Evolutionary conservation across 441 rosid species (phyloP).

Genomic region (Erodium texanum): DNA sequence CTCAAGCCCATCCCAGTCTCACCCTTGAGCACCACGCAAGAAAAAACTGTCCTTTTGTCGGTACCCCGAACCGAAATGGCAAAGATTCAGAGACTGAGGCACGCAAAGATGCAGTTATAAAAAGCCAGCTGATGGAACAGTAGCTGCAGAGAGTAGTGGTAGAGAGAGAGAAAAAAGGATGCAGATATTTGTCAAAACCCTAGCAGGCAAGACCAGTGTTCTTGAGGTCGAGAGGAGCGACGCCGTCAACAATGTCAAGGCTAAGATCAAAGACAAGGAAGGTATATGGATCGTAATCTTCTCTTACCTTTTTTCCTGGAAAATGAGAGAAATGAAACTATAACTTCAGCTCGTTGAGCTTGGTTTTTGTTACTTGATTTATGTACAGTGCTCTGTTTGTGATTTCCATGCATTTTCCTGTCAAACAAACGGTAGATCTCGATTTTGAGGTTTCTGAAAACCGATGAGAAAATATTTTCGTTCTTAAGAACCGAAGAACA

Average conservation of each 20-base stretch:
- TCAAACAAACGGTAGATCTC: background rate
- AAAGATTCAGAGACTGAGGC: background rate
- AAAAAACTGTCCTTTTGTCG: background rate
- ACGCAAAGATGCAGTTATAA: too few species aligned
- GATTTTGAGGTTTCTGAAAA: background rate
- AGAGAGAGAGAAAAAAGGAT: constrained; percentile 11
- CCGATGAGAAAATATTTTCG: background rate
- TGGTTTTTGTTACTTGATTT: background rate
- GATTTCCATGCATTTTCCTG: background rate
- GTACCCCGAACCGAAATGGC: background rate
- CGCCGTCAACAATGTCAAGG: constrained; percentile 73
- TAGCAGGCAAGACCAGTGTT: constrained; percentile 36
- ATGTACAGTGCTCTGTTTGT: background rate
- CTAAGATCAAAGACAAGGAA: constrained; percentile 35
- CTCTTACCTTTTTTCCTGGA: background rate
- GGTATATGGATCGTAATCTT: background rate
- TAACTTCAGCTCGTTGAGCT: background rate
- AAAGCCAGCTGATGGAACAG: background rate
- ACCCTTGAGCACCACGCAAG: background rate
- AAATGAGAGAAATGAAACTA: background rate
- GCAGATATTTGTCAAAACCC: constrained; percentile 48
- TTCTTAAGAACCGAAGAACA: background rate
- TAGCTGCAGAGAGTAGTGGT: background rate
- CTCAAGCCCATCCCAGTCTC: too few species aligned
- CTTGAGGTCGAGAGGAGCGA: constrained; percentile 85